Percentiles rank a stretch among this genome's conserved stretches.
Evolutionary conservation across 2,329 filamentous ascomycete species (phyloP).

Genomic region (Nigrospora oryzae): DNA sequence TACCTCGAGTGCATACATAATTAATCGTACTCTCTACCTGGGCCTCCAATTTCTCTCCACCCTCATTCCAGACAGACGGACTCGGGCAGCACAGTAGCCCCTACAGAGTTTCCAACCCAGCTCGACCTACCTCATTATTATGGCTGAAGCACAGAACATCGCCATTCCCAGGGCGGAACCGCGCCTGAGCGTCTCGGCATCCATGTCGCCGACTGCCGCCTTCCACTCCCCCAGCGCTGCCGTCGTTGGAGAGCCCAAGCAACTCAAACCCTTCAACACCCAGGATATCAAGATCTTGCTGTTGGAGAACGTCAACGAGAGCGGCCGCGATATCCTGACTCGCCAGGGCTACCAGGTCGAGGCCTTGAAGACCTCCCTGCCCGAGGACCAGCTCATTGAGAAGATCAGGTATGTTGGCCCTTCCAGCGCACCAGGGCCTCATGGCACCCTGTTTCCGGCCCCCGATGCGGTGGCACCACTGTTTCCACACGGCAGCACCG

Average conservation of each 20-base stretch:
- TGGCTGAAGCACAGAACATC: slow-evolving; percentile 43
- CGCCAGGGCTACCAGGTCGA: slow-evolving; percentile 95
- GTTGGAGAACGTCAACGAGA: slow-evolving; percentile 91
- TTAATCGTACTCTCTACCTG: too few species aligned
- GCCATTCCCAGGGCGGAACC: slow-evolving; percentile 29
- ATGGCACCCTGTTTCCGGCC: neutral
- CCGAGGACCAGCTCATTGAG: slow-evolving; percentile 89
- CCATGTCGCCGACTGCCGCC: slow-evolving; percentile 57
- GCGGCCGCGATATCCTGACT: slow-evolving; percentile 73
- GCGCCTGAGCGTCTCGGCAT: slow-evolving; percentile 58
- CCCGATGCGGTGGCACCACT: neutral
- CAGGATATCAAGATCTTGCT: slow-evolving; percentile 95
- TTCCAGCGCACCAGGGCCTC: neutral
- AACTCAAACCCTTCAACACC: slow-evolving; percentile 89
- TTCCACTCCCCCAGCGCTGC: slow-evolving; percentile 64
- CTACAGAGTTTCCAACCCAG: too few species aligned
- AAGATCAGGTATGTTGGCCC: slow-evolving; percentile 69
- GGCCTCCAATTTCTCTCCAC: too few species aligned
- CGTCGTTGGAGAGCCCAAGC: slow-evolving; percentile 54
- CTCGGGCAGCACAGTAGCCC: too few species aligned
- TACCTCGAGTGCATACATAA: too few species aligned
- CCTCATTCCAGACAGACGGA: too few species aligned
- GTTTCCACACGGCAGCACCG: too few species aligned
- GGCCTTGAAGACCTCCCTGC: slow-evolving; percentile 76
- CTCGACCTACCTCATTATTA: slow-evolving; percentile 9